Conservation (phyloP, 768 basidiomycete genomes). For the Collybiopsis luxurians region DNA sequence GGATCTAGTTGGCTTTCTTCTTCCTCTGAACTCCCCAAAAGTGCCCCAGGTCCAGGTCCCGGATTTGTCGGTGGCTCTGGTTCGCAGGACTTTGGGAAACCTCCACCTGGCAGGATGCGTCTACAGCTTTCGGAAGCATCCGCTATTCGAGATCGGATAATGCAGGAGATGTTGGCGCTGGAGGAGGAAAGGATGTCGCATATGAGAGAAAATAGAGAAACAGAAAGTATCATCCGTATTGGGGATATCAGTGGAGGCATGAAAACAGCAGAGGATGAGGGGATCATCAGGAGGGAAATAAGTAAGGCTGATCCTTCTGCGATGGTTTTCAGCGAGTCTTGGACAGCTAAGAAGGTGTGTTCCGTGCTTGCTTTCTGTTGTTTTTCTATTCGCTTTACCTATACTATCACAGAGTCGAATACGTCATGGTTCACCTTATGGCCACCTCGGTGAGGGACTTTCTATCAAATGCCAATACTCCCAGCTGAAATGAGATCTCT, state of each 20-base stretch:
- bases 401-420: slow-evolving; percentile 65
- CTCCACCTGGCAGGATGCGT: slow-evolving; percentile 53
- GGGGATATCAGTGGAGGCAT: slow-evolving; percentile 46
- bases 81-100: slow-evolving; percentile 11
- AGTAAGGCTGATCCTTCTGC: slow-evolving; percentile 96
- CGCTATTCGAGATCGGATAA: slow-evolving; percentile 91
- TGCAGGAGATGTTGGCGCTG: slow-evolving; percentile 96
- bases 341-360: slow-evolving; percentile 86
- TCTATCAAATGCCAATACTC: background rate
- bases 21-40: slow-evolving; percentile 18
- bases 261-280: slow-evolving; percentile 86
- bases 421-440: slow-evolving; percentile 91
- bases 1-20: slow-evolving; percentile 51
- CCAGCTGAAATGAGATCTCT: background rate
- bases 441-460: slow-evolving; percentile 71
- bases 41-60: slow-evolving; percentile 13
- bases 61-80: slow-evolving; percentile 11
- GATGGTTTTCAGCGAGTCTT: slow-evolving; percentile 93
- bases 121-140: slow-evolving; percentile 82
- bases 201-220: slow-evolving; percentile 73
- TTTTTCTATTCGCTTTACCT: background rate
- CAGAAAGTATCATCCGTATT: slow-evolving; percentile 64
- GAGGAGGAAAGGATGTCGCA: slow-evolving; percentile 97
- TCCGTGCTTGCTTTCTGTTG: background rate
- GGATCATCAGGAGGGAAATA: slow-evolving; percentile 88